Evolutionary conservation across 352 stramenopile genomes (phyloP).

Genomic region (Thalassiosira oceanica): DNA sequence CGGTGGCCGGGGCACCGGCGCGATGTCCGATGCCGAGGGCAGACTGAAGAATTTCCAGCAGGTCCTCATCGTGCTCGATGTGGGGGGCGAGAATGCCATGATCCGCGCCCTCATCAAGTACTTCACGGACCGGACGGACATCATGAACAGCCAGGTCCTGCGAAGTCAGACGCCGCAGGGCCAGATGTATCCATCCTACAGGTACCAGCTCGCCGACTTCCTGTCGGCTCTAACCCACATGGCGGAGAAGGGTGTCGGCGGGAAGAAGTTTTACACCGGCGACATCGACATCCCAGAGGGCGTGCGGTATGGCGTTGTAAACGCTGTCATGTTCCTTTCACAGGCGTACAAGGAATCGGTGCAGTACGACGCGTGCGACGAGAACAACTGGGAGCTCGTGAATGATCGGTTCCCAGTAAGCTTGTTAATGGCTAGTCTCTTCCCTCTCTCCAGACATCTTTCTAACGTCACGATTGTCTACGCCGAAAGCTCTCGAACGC

Average conservation of each 20-base stretch:
- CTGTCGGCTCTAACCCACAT: constrained; percentile 33
- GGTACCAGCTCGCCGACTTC: constrained; percentile 47
- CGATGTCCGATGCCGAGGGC: constrained; percentile 23
- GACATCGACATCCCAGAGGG: constrained; percentile 24
- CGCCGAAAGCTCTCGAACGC: constrained; percentile 49
- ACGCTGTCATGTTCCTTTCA: constrained; percentile 43
- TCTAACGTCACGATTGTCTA: too few species aligned
- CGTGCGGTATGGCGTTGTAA: constrained; percentile 46
- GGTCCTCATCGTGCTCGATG: constrained; percentile 25
- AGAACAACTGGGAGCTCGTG: constrained; percentile 65
- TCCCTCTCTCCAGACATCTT: too few species aligned
- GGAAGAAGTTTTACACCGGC: constrained; percentile 48
- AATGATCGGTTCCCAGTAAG: constrained; percentile 56
- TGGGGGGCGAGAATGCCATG: constrained; percentile 32
- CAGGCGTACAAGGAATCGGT: constrained; percentile 56
- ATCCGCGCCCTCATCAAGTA: constrained; percentile 33
- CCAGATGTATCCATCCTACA: constrained; percentile 51
- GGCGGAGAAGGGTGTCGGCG: constrained; percentile 27
- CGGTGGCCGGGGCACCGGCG: constrained; percentile 18
- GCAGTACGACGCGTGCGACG: constrained; percentile 60
- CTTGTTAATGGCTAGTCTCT: too few species aligned
- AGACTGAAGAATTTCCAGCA: constrained; percentile 35
- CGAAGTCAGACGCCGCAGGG: constrained; percentile 38
- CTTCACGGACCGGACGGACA: constrained; percentile 23
- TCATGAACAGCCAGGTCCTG: constrained; percentile 41